A percentile compares a stretch with the other conserved stretches of the same genome.
phyloP scores from a whole-genome alignment of 352 stramenopile genomes.

The Phytophthora niederhauseri region DNA sequence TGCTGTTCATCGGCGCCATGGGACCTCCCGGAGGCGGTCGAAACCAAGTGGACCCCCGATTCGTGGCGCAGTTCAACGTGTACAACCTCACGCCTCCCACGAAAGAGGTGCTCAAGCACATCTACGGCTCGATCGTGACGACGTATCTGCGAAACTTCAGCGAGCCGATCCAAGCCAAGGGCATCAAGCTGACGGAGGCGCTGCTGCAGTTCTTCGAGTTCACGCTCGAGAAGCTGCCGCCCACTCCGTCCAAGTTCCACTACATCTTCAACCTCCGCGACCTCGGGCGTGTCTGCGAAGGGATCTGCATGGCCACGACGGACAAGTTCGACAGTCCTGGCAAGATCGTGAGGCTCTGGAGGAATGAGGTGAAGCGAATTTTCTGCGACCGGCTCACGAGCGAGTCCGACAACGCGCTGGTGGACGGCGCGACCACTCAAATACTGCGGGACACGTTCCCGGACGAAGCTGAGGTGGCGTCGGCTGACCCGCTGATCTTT shows the following conservation, averaged over 20 bases:
- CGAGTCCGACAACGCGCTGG: slow-evolving; percentile 82
- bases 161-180: slow-evolving; percentile 82
- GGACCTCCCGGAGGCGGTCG: slow-evolving; percentile 93
- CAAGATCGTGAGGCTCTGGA: slow-evolving; percentile 91
- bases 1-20: slow-evolving; percentile 96
- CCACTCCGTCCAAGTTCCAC: slow-evolving; percentile 96
- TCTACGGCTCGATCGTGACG: slow-evolving; percentile 94
- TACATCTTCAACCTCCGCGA: slow-evolving; percentile 98
- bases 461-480: slow-evolving; percentile 63
- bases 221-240: slow-evolving; percentile 91
- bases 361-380: slow-evolving; percentile 94
- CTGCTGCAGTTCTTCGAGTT: slow-evolving; percentile 92
- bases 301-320: slow-evolving; percentile 93
- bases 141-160: slow-evolving; percentile 91
- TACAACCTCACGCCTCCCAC: slow-evolving; percentile 95
- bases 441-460: slow-evolving; percentile 82
- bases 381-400: slow-evolving; percentile 95
- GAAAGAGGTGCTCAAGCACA: slow-evolving; percentile 90
- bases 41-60: slow-evolving; percentile 95
- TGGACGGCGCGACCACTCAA: slow-evolving; percentile 76
- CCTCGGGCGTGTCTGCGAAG: slow-evolving; percentile 94
- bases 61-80: slow-evolving; percentile 96
- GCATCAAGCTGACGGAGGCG: slow-evolving; percentile 82
- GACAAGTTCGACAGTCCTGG: slow-evolving; percentile 83
- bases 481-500: slow-evolving; percentile 90